Evolutionary conservation across 371 early-diverging fungal species (phyloP).

Genomic region (Blakeslea trispora): DNA sequence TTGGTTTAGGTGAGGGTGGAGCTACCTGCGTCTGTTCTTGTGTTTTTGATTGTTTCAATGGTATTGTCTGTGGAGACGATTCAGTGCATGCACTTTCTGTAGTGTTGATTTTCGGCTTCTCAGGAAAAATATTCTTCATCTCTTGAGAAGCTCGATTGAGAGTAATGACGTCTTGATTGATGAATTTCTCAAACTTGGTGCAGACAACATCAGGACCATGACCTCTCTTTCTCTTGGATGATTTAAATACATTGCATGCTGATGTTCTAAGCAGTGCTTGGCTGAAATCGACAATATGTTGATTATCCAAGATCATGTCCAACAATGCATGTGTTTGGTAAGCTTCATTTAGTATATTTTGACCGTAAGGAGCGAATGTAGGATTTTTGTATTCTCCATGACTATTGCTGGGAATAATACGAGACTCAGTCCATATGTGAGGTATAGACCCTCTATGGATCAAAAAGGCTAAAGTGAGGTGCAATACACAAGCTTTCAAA

Average conservation of each 20-base stretch:
- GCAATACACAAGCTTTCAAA: conserved; percentile 36
- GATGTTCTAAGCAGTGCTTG: conserved; percentile 11
- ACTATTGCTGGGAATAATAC: conserved; percentile 23
- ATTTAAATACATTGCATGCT: conserved; percentile 1
- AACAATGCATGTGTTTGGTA: conserved; percentile 19
- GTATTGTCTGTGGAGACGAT: too few species aligned
- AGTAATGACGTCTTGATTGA: conserved; percentile 2
- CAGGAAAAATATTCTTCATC: conserved; percentile 12
- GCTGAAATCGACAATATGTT: conserved; percentile 18
- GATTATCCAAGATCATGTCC: conserved; percentile 22
- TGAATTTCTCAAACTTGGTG: conserved; percentile 2
- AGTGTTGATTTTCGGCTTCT: not conserved
- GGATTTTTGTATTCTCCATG: conserved; percentile 18
- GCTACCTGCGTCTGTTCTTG: too few species aligned
- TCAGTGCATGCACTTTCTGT: too few species aligned
- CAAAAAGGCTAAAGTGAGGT: conserved; percentile 28
- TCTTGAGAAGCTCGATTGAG: conserved; percentile 20
- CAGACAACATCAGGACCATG: not conserved
- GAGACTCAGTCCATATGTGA: conserved; percentile 35
- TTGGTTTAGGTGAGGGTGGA: not conserved
- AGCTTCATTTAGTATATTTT: conserved; percentile 7
- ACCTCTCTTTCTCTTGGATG: not conserved
- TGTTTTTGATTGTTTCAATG: too few species aligned
- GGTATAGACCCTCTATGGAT: conserved; percentile 37
- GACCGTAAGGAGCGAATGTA: not conserved